phyloP scores from a whole-genome alignment of 2,329 filamentous ascomycete genomes.

The Alternaria sp. region DNA sequence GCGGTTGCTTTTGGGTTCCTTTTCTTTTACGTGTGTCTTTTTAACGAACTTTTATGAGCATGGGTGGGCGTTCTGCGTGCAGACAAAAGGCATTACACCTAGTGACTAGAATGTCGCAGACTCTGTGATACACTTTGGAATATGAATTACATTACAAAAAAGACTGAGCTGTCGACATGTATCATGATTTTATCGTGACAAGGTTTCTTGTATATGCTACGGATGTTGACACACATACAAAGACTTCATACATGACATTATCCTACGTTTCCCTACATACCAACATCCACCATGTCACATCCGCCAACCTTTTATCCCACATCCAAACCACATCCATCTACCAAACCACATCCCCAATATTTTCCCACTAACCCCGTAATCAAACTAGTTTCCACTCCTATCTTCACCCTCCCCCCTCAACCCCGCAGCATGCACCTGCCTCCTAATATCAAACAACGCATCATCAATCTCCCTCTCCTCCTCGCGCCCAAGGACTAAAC shows the following conservation, averaged over 20 bases:
- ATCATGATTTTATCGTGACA: neutral
- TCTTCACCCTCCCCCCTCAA: conserved; percentile 50
- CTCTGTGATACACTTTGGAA: neutral
- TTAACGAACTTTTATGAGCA: neutral
- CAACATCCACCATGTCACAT: too few relatives aligned
- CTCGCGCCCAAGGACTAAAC: conserved; percentile 65
- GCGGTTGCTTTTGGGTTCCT: neutral
- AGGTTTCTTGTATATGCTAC: neutral
- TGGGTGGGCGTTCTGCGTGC: neutral
- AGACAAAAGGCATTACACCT: neutral
- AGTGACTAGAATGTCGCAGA: neutral
- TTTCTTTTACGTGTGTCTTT: neutral
- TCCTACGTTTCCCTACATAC: neutral
- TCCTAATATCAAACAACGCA: conserved; percentile 78
- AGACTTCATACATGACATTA: neutral
- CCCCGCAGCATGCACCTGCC: conserved; percentile 74
- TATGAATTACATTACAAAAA: neutral
- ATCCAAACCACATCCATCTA: neutral
- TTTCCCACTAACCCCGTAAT: neutral
- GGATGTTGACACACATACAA: neutral
- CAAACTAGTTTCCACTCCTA: neutral
- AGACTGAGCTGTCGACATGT: neutral
- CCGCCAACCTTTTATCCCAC: neutral
- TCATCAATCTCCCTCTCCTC: conserved; percentile 78
- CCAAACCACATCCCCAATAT: neutral